Conservation (phyloP, 108 stramenopile genomes). For the Aurantiochytrium sp. region DNA sequence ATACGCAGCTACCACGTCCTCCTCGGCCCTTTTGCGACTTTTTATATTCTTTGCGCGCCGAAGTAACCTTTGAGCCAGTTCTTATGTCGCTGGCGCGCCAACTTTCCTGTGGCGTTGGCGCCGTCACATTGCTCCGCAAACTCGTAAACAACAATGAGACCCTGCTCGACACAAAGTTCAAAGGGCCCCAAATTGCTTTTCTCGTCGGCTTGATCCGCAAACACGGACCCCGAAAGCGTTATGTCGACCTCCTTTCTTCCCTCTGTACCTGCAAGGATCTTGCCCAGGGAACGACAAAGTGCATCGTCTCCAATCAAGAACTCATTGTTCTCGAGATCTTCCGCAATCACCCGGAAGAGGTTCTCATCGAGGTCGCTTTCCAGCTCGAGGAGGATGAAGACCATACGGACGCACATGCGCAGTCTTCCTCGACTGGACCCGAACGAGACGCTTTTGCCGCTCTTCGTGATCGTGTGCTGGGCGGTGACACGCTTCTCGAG, state of each 20-base stretch:
- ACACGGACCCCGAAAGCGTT: background rate
- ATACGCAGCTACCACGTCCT: background rate
- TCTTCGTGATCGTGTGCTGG: background rate
- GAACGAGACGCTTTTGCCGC: background rate
- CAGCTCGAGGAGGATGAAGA: background rate
- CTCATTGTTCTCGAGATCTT: background rate
- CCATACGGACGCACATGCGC: no score
- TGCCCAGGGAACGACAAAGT: background rate
- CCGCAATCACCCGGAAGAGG: background rate
- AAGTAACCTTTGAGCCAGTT: background rate
- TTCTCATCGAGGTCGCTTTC: background rate
- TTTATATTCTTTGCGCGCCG: background rate
- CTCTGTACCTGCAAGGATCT: background rate
- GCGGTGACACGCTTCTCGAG: background rate
- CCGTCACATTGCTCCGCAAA: background rate
- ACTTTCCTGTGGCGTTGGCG: background rate
- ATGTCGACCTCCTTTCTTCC: background rate
- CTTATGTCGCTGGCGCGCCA: background rate
- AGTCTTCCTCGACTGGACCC: background rate
- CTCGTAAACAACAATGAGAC: background rate
- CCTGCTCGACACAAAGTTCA: constrained; percentile 1
- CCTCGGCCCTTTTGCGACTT: background rate
- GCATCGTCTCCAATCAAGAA: constrained; percentile 5
- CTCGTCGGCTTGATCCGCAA: background rate
- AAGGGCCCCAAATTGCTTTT: background rate